Evolutionary conservation across 2,329 filamentous ascomycete genomes (phyloP), one percentile per base, ranked within the genome.

Genomic region (Trichophyton equinum): DNA sequence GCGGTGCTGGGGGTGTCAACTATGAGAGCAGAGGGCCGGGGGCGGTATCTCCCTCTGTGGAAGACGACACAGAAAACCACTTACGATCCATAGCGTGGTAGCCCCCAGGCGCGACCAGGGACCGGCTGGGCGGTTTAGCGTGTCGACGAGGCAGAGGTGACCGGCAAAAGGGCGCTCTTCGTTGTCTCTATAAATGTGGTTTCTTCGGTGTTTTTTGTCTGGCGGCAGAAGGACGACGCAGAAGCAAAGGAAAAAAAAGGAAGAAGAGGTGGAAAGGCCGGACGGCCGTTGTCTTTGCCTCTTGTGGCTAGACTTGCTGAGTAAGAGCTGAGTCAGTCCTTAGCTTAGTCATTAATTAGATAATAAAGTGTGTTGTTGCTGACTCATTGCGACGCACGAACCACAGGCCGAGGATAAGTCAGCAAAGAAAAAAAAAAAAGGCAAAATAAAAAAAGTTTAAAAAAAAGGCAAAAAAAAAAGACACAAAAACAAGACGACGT

Each of bases 71-170:
- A 68, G 67, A 74, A 69, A 67, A 65, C 67, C 68, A 82, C 80
- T 81, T 74, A 83, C 82, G 79, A 76, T 82, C 80, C 81, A 84
- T 83, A 75, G 71, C 76, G 74, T 73, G 76, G 75, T 76, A 74
- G 76, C 76, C 77, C 78, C 76, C 46, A 27, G 25, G 13, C 51
- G 51, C 51, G 51, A 55, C 51, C 27, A 36, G 51, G 51, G 27
- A 36, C 51, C 51, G n/a, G 51, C 51, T 55, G 27, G 18, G 51
- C 51, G 33, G 51, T 20, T 27, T 27, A 55, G 72, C 71, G 66
- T 67, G 66, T 53, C 64, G 40, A 30, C 30, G 51, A 27, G 27
- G 13, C 33, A 69, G 71, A 63, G 65, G 68, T 67, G 69, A 67
- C 67, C 33, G 33, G 33, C 33, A 13, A 38, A 68, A 61, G 56